phyloP scores from a whole-genome alignment of 176 grass and related monocot genomes.

The Oryza meridionalis region DNA sequence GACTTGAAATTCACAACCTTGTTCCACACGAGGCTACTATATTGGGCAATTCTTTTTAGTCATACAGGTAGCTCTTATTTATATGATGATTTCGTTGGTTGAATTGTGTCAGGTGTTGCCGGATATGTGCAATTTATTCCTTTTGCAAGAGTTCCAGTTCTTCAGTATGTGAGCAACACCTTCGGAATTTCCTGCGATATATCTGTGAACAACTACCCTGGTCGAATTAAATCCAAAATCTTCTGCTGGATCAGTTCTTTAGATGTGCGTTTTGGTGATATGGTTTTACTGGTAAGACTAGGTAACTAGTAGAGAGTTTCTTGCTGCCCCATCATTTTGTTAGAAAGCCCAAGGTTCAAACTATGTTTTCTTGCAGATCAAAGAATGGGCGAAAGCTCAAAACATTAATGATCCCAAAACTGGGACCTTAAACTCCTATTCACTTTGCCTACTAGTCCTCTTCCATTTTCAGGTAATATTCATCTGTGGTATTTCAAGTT shows the following conservation, averaged over 20 bases:
- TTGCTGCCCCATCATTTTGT: constrained; percentile 17
- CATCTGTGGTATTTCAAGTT: constrained; percentile 5
- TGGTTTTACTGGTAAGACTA: constrained; percentile 85
- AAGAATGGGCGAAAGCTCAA: constrained; percentile 99
- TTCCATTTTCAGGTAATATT: constrained; percentile 94
- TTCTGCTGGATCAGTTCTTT: constrained; percentile 68
- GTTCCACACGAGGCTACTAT: background rate
- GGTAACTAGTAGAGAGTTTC: constrained; percentile 13
- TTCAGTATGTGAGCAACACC: constrained; percentile 64
- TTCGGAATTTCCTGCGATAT: constrained; percentile 85
- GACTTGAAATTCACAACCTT: background rate
- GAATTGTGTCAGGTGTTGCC: constrained; percentile 57
- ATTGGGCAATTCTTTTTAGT: background rate
- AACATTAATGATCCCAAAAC: constrained; percentile 87
- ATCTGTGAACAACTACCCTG: constrained; percentile 76
- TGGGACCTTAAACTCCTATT: constrained; percentile 91
- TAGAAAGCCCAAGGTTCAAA: constrained; percentile 34
- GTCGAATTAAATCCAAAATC: constrained; percentile 85
- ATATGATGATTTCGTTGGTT: constrained; percentile 35
- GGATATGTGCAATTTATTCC: constrained; percentile 71
- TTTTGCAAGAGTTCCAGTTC: constrained; percentile 85
- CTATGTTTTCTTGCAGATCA: constrained; percentile 66
- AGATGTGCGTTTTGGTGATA: constrained; percentile 86
- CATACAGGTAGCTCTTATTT: constrained; percentile 18
- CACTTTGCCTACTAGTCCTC: constrained; percentile 85